Evolutionary conservation across 345 rosid genomes (phyloP).

Genomic region (Zanthoxylum bungeanum): DNA sequence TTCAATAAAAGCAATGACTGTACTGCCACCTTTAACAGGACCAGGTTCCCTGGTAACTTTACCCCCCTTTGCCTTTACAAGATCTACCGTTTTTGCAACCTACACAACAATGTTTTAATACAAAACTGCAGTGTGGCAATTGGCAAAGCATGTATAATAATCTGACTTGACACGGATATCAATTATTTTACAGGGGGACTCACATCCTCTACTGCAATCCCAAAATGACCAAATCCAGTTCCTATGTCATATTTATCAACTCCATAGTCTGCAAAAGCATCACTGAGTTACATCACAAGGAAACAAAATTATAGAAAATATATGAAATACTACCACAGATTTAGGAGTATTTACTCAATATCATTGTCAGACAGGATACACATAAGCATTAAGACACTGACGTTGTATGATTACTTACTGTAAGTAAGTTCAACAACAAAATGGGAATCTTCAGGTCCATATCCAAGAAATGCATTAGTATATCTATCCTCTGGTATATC

Average conservation of each 20-base stretch:
- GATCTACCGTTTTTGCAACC: constrained; percentile 84
- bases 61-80: constrained; percentile 87
- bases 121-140: constrained; percentile 4
- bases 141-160: neutral
- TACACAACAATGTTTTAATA: constrained; percentile 21
- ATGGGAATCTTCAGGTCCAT: constrained; percentile 96
- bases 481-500: constrained; percentile 98
- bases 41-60: constrained; percentile 90
- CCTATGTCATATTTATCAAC: constrained; percentile 89
- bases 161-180: neutral
- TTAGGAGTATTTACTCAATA: neutral
- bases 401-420: constrained; percentile 43
- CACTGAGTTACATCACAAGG: neutral
- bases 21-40: constrained; percentile 85
- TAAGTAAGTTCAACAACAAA: constrained; percentile 90
- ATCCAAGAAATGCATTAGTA: constrained; percentile 95
- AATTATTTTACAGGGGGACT: constrained; percentile 27
- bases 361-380: neutral
- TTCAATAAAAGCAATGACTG: constrained; percentile 86
- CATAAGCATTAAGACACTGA: neutral
- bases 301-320: neutral
- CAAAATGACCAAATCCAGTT: constrained; percentile 92
- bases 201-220: constrained; percentile 93
- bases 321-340: neutral
- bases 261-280: constrained; percentile 66